phyloP scores from a whole-genome alignment of 2,329 filamentous ascomycete genomes.

The Hymenoscyphus occultus region DNA sequence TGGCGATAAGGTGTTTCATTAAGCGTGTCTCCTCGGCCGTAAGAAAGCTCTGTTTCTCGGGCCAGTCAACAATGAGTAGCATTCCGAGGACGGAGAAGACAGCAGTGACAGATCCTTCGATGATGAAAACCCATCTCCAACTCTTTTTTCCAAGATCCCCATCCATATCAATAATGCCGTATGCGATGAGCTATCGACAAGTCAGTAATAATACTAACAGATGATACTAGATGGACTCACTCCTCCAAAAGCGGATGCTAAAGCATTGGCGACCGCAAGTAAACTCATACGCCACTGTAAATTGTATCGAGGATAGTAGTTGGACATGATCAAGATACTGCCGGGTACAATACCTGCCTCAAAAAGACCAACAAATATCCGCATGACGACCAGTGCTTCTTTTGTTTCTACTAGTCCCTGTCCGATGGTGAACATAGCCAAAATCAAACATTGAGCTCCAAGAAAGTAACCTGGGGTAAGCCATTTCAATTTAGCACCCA shows the following conservation, averaged over 20 bases:
- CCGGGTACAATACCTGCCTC: conserved; percentile 10
- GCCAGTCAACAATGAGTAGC: conserved; percentile 10
- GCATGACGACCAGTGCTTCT: conserved; percentile 5
- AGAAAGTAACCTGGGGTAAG: conserved; percentile 1
- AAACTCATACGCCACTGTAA: conserved; percentile 12
- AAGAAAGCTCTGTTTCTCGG: conserved; percentile 10
- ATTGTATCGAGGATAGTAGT: conserved; percentile 11
- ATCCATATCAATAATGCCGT: conserved; percentile 46
- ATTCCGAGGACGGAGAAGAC: conserved; percentile 4
- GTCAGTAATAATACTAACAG: not conserved
- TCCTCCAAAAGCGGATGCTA: conserved; percentile 9
- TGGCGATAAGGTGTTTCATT: conserved; percentile 8
- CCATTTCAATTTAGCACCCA: conserved; percentile 2
- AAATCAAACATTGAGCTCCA: conserved; percentile 5
- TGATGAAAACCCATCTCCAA: conserved; percentile 51
- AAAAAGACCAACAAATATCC: conserved; percentile 6
- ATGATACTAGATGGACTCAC: not conserved
- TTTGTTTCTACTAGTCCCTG: conserved; percentile 7
- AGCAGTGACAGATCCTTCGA: conserved; percentile 41
- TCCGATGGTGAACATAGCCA: conserved; percentile 5
- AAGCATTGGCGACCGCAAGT: conserved; percentile 3
- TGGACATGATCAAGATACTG: conserved; percentile 5
- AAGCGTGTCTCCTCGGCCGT: not conserved
- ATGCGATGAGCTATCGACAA: conserved; percentile 41
- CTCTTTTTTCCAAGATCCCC: conserved; percentile 45